Evolutionary conservation across 116 monocot genomes (phyloP).

Genomic region (Cymodocea nodosa): DNA sequence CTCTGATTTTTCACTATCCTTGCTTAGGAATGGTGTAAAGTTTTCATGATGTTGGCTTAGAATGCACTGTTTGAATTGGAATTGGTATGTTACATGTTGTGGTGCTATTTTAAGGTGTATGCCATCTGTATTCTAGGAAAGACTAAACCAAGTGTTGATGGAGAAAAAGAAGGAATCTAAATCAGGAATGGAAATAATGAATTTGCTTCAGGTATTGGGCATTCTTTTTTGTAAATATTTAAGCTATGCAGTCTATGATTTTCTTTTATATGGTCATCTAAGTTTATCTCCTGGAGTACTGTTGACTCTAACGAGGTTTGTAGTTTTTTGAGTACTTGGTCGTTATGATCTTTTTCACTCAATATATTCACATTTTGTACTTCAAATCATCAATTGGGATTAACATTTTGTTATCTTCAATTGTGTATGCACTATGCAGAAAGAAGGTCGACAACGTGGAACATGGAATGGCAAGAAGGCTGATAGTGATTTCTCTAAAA

Average conservation of each 20-base stretch:
- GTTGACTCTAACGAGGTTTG: neutral
- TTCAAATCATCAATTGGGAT: neutral
- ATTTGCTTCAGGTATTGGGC: slow-evolving; percentile 80
- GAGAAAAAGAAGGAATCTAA: slow-evolving; percentile 99
- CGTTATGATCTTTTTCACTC: neutral
- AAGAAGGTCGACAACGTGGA: slow-evolving; percentile 96
- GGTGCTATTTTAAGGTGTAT: neutral
- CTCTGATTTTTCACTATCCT: too few species aligned
- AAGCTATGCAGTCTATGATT: too few species aligned
- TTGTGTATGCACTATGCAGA: slow-evolving; percentile 28
- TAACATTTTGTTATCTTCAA: neutral
- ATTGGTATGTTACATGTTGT: neutral
- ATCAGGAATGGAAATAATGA: slow-evolving; percentile 99
- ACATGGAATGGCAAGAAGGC: slow-evolving; percentile 99
- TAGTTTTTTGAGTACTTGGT: neutral
- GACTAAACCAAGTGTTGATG: slow-evolving; percentile 85
- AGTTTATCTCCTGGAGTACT: too few species aligned
- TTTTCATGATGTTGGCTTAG: too few species aligned
- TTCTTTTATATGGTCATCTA: too few species aligned
- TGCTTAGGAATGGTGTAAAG: too few species aligned
- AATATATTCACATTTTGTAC: neutral
- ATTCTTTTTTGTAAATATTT: neutral
- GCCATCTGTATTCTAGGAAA: slow-evolving; percentile 39
- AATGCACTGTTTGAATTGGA: too few species aligned
- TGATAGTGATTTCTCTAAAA: slow-evolving; percentile 87